Base-by-base conservation (phyloP, 805 yeast genomes). In the Saccharomyces jurei region DNA sequence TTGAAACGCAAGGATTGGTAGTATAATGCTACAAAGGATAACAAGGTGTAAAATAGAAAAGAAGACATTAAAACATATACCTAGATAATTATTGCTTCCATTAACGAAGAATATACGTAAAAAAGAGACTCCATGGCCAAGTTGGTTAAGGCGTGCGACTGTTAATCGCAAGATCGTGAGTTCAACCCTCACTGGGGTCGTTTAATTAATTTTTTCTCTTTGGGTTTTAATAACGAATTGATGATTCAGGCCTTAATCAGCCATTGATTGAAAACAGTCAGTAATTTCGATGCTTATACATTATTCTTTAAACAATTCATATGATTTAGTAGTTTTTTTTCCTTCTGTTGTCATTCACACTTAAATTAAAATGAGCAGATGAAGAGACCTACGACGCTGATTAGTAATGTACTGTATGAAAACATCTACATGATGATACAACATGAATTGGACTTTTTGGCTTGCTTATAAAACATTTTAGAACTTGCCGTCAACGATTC, bases 391-490 rank as follows among this genome's bases (percentile, higher is more conserved):
- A 36, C 44, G 17, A 32, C 21, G 21, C 10, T n/a, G 41, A 14
- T 3, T 14, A 31, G n/a, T 13, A 31, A 6, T 31, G 21, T n/a
- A 6, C n/a, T 36, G 21, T 36, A 36, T 36, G 29, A 21, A 46
- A 27, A 4, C 29, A 14, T 22, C 29, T 74, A 87, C 79, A 85
- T 79, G 58, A 89, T 77, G 25, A 85, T 76, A 75, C 97, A 89
- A 74, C 97, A 89, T 8, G 95, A 87, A 71, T 89, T 89, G 11
- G 92, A 84, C 72, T 91, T 92, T 78, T 94, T 90, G 32, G 99
- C 98, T 72, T 92, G 97, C 69, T 89, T 91, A 77, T 92, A 94
- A 70, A 94, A 94, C 87, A 90, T 89, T 68, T 92, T 83, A 25
- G 97, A 87, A 53, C 91, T 82, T 21, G 88, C 80, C 36, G 94